Base-by-base conservation (phyloP, 495 filamentous ascomycete genomes). In the Clavariopsis aquatica region DNA sequence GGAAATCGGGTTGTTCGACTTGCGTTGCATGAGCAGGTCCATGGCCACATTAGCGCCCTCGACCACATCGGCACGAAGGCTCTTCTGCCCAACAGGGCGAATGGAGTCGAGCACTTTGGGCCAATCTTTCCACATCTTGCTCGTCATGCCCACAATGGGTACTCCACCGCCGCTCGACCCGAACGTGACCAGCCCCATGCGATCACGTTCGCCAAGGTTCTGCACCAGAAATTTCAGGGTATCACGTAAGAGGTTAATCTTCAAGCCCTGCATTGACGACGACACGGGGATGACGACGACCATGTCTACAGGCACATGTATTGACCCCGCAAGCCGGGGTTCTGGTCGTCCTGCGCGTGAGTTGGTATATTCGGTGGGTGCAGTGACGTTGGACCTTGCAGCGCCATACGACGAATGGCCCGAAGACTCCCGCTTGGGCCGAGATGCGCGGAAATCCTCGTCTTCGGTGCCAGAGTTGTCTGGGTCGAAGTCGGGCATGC, bases 31-130 rank as follows among this genome's bases (percentile, higher is more conserved):
- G 47, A 99, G 82, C 43, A 99, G 80, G 74, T 99, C 94, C 94
- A 99, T 98, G 47, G 94, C 94, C 46, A 98, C 92, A 72, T 99
- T 99, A 36, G 94, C 93, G 58, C 94, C 94, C 69, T 99, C 94
- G 6, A 99, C 94, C 3, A 97, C 94, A 76, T 99, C 94, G 3
- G 93, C 93, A 19, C 95, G 89, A 67, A 96, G 86, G 72, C 90
- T 97, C 82, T 97, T 98, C 76, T 97, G 94, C 43, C 93, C 93
- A 12, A 96, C 91, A 0, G 95, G 92, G 49, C 93, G 87, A 64
- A 98, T 93, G 1, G 91, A 94, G 51, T 86, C 84, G 19, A 99
- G 80, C 13, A 98, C 84, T 73, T 92, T 92, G 53, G 82, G 80
- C 94, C 94, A 99, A 51, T 93, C 95, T 60, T 77, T 82, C 94